Evolutionary conservation across 2,329 filamentous ascomycete genomes (phyloP), one percentile per base, ranked within the genome.

Genomic region (Fusarium marasasianum): DNA sequence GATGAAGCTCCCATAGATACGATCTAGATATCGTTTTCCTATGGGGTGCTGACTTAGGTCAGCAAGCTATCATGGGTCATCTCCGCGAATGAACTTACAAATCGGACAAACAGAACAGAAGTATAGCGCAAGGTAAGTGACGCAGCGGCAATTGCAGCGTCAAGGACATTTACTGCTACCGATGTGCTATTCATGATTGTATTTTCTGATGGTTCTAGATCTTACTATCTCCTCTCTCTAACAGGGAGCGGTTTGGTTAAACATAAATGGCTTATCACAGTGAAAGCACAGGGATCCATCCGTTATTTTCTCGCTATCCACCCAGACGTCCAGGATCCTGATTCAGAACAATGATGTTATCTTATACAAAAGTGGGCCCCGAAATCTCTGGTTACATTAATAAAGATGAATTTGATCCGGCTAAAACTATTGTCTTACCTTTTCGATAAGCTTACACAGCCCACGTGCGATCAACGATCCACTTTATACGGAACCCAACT

Each of bases 111-210:
- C 3, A 60, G 17, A 1, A 54, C 0, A 15, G 17, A 33, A 3
- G 33, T 51, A 14, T 53, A 60, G 17, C 57, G 57, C 1, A 60
- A 33, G 0, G 35, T 51, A 1, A 60, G 5, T 18, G 57, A 38
- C 11, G 44, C 22, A 24, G 22, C 57, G 5, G 35, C 5, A 0
- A 53, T 60, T 13, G 53, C 9, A 13, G 57, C 57, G 20, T 60
- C 45, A 3, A 60, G 35, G 6, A 40, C 22, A 18, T 1, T 26
- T 1, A 40, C 0, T 1, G 26, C 1, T 0, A 40, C 8, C 1
- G 57, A 14, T 1, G 8, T 4, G 1, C 4, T 22, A 1, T 10
- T 8, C 57, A 60, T 60, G 7, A n/a, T 38, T 10, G 1, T 2
- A 3, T 1, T 15, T 22, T 18, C 10, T 0, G 17, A n/a, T 7